Evolutionary conservation across 192 early-diverging fungal species (phyloP), one percentile per base, ranked within the genome.

Genomic region (Gryganskiella cystojenkinii): DNA sequence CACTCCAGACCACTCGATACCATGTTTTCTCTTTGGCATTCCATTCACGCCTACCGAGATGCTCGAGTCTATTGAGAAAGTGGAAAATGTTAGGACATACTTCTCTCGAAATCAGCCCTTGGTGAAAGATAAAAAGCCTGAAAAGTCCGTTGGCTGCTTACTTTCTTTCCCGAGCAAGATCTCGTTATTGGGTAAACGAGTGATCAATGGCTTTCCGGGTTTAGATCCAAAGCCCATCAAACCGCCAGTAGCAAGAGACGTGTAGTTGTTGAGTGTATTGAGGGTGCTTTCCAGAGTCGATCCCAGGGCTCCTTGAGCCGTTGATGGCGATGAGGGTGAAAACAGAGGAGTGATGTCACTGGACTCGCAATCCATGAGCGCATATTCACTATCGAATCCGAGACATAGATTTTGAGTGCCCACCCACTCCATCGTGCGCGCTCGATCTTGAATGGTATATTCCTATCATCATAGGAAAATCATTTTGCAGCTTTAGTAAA

Each of bases 361-460:
- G 20, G 88, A 82, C 27, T 85, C 81, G 15, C 88, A 65, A 46
- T 90, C 82, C 68, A 93, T 86, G 22, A 89, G 73, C 5, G 80
- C 86, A 44, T 91, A 92, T 52, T 91, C 91, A 44, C 74, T 81
- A 31, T 85, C 78, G 43, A 90, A 84, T 28, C 89, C 89, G 27
- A 89, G 60, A 46, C 89, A 90, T n/a, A 96, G 81, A 60, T 89
- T 86, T 24, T 84, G 87, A 0, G 85, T 81, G 2, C 90, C 86
- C 19, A 93, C 84, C 92, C 94, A 98, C 40, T 87, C 84, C 85
- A 98, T 86, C 14, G 92, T 83, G 40, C 84, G 81, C 30, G 95
- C 86, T 22, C 85, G 85, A 50, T 98, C 94, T 0, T 91, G 82
- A 13, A 92, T 80, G 30, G 83, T 56, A 58, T 90, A 82, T 71